Base-by-base conservation (phyloP, 768 basidiomycete species). In the Galerina marginata region DNA sequence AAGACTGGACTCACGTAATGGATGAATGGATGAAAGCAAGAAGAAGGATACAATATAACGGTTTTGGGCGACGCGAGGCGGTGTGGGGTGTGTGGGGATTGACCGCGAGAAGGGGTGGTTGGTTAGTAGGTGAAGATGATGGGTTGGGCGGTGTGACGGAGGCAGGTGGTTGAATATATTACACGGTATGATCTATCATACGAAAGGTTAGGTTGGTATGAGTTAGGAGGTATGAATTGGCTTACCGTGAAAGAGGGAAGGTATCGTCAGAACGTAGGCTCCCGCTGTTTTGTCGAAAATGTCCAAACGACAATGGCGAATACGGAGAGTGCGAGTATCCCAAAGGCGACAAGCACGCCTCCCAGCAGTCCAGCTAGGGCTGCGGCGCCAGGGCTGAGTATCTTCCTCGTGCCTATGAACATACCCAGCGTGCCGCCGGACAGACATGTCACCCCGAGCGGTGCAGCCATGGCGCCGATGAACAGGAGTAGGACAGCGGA, bases 331-430 rank as follows among this genome's bases (percentile, higher is more conserved):
- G 50, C 38, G 7, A 66, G 10, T 23, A 61, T 16, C 1, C 57
- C 72, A 16, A 65, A 66, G 20, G 66, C 63, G 6, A 74, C 9
- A 2, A 76, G 43, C 3, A 64, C 61, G 4, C 69, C 75, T 3
- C 77, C 77, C 1, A 77, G 60, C 11, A 75, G 66, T 9, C 75
- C 77, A 2, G 74, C 75, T n/a, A 63, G 62, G 2, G 75, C 74
- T 0, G 75, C 77, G 26, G 69, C 59, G 0, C 64, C 69, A 0
- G 72, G 36, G 25, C 67, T 68, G 52, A 78, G 66, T 61, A 73
- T 65, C 12, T 26, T 62, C 51, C 44, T 59, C 15, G 36, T 26
- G 11, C 45, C 66, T 0, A 60, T 63, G 26, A 66, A 61, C 47
- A 42, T 23, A 14, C 48, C 40, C 46, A 60, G 33, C 7, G 52